Base-by-base conservation (phyloP, 345 rosid species). In the Bruguiera parviflora region DNA sequence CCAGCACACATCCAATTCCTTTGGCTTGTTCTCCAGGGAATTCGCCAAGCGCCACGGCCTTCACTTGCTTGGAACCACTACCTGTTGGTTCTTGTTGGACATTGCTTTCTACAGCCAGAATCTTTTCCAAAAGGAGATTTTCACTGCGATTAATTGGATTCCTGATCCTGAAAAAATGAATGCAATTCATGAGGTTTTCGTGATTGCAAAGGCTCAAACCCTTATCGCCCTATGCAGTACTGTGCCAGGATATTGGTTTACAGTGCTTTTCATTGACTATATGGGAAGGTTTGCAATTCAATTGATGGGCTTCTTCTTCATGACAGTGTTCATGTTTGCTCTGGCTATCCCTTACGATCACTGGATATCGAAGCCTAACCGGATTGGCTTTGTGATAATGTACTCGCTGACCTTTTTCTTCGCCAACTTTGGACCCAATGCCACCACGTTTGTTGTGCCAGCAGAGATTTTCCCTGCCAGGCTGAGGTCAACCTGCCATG, bases 301-400 rank as follows among this genome's bases (percentile, higher is more conserved):
- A 51, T 18, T 75, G 61, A 58, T 69, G 73, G 78, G 74, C 4
- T 70, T 75, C 74, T 65, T 75, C 74, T 69, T 69, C 67, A 75
- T 75, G 78, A 75, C 78, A 20, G 78, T 75, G 13, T 75, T 75
- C 63, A 75, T 75, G 78, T 75, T 75, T 58, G 78, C 78, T 2
- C 19, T 75, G 2, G 78, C 78, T 10, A 70, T 75, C 8, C 78
- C 78, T 7, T 75, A 70, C 74, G 29, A 70, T 32, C 78, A 75
- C 58, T 75, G 78, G 78, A 75, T 71, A 5, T 55, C 49, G 5
- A 37, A 28, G 63, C 70, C 64, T 0, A 70, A 75, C 56, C n/a
- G 71, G 61, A 52, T 75, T 3, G 74, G 78, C 5, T 75, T 75
- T 27, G 74, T 75, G 5, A 33, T 9, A 1, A 64, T 70, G 19